Conservation (phyloP, 768 basidiomycete species). For the Auricularia sp. region DNA sequence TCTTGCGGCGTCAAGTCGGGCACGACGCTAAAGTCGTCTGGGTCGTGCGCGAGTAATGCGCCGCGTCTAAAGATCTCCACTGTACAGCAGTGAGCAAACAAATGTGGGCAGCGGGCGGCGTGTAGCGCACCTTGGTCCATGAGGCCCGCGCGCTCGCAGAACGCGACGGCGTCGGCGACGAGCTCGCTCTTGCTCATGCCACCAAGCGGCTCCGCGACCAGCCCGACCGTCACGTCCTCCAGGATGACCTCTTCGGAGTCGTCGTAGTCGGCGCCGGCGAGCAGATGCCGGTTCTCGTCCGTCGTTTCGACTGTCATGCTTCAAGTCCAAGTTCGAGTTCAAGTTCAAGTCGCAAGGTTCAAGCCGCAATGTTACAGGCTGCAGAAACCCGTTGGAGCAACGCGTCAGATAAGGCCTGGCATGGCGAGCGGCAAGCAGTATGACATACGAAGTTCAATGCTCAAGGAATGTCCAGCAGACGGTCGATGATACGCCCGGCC, state of each 20-base stretch:
- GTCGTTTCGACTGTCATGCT: no score
- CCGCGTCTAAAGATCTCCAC: conserved; percentile 16
- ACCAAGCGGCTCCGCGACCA: neutral
- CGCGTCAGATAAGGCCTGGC: no score
- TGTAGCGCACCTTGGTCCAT: neutral
- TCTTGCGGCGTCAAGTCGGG: conserved; percentile 19
- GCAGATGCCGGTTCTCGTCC: neutral
- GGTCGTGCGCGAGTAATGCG: conserved; percentile 19
- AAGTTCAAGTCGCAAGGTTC: no score
- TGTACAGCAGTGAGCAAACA: no score
- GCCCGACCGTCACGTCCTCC: neutral
- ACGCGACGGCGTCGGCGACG: conserved; percentile 4
- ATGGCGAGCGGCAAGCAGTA: no score
- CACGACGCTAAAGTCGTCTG: conserved; percentile 14
- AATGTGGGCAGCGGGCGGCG: no score
- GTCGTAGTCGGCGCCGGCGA: neutral
- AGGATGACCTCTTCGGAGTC: neutral
- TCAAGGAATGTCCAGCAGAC: no score
- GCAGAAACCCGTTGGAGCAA: no score
- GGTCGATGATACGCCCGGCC: no score
- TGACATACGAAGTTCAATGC: no score
- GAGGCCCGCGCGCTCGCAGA: conserved; percentile 19
- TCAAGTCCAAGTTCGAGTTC: no score
- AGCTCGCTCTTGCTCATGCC: neutral
- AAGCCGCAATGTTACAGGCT: no score